Evolutionary conservation across 257 asterid genomes (phyloP), one percentile per base, ranked within the genome.

Genomic region (Forsythia viridissima): DNA sequence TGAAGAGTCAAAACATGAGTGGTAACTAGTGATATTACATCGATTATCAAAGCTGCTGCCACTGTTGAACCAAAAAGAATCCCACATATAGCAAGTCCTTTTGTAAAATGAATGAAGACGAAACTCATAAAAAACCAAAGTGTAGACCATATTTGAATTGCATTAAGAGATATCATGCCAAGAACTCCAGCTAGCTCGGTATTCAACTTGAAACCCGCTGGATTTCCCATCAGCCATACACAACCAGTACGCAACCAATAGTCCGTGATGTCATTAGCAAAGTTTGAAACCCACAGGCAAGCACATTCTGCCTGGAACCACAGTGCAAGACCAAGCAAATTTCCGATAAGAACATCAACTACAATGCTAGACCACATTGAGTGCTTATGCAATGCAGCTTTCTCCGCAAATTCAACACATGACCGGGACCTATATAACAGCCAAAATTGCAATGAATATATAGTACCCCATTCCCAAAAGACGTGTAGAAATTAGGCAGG

Each of bases 171-270:
- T 61, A 93, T 80, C 88, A 92, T 92, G 85, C 99, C 99, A 84
- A 96, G 96, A 80, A 96, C 87, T 85, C 93, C 93, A 40, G 99
- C 98, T 76, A 96, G 92, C 88, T 96, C 99, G 37, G 98, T 87
- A 79, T 96, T 96, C 89, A 96, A 86, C 88, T 96, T 96, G 87
- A 96, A 96, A 67, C 99, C 99, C 8, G 99, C 99, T 5, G 98
- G 99, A 85, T 92, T 90, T 46, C 97, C 98, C 97, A 96, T 93
- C 81, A 96, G 93, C 99, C 99, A 96, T 73, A 93, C 97, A 82
- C 99, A 95, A 77, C 98, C 93, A 69, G 80, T 86, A 74, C 99
- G 97, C 82, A 96, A 80, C 88, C 93, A 91, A 82, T 86, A 80
- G 84, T 93, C 88, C 34, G 97, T 93, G 84, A 90, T 79, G 83